Conservation (phyloP, 495 filamentous ascomycete genomes). For the Penicillium waksmanii region DNA sequence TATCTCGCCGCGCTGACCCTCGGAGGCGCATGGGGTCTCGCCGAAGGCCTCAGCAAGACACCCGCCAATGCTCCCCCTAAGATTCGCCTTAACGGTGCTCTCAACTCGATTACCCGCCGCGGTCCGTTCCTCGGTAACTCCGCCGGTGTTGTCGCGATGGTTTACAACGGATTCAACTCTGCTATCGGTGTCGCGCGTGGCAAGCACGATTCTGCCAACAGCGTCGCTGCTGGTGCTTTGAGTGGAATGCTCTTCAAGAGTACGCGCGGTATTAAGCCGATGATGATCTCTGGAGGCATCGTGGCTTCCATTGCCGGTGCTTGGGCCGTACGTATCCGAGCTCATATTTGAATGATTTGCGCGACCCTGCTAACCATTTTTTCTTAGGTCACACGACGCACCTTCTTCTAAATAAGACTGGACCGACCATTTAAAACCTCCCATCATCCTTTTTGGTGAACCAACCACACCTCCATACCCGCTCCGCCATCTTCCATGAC, state of each 20-base stretch:
- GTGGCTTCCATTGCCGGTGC: slow-evolving; percentile 81
- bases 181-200: slow-evolving; percentile 81
- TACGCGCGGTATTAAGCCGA: slow-evolving; percentile 83
- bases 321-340: slow-evolving; percentile 75
- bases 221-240: slow-evolving; percentile 77
- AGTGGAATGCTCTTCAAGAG: slow-evolving; percentile 97
- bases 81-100: slow-evolving; percentile 86
- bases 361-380: slow-evolving; percentile 32
- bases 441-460: slow-evolving; percentile 23
- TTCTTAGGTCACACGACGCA: slow-evolving; percentile 58
- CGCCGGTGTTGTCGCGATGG: slow-evolving; percentile 91
- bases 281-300: slow-evolving; percentile 89
- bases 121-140: slow-evolving; percentile 97
- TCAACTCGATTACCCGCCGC: slow-evolving; percentile 89
- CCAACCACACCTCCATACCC: slow-evolving; percentile 35
- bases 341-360: neutral
- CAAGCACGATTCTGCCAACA: slow-evolving; percentile 90
- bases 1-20: slow-evolving; percentile 85
- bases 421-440: slow-evolving; percentile 21
- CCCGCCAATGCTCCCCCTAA: slow-evolving; percentile 77
- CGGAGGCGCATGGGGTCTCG: slow-evolving; percentile 88
- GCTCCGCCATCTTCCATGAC: slow-evolving; percentile 31
- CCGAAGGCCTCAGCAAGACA: slow-evolving; percentile 80
- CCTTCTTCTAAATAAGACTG: slow-evolving; percentile 52
- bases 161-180: slow-evolving; percentile 95